Evolutionary conservation across 306 rosid species (phyloP), one percentile per base, ranked within the genome.

Genomic region (Fagus crenata): DNA sequence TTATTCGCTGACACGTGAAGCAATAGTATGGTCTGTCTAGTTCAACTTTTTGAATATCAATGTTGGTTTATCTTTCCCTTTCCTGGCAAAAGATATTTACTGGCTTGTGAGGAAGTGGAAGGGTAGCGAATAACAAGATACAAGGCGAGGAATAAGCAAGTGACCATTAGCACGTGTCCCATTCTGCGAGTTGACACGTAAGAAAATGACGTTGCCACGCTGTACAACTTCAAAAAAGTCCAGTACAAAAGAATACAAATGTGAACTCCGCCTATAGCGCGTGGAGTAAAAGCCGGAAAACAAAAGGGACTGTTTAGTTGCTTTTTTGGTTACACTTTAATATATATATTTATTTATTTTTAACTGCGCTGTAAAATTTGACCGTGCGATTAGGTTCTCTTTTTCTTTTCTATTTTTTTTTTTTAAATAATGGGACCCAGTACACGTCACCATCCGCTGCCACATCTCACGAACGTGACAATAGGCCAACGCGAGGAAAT

Each of bases 401-500:
- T 77, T 22, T 2, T 0, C 17, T 60, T 69, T 81, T 1, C 28
- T 40, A 39, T 46, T 72, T 4, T 40, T 67, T 55, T 60, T 22
- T n/a, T n/a, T n/a, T n/a, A 59, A 76, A 46, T 4, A 4, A 84
- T 86, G 88, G 97, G 89, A 51, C 90, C 93, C 80, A 42, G 43
- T 54, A 78, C 86, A 87, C 90, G 90, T 89, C 93, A 86, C 42
- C 69, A 37, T 53, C 60, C 75, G 81, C 71, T 85, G 77, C 93
- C 85, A 87, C 89, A 79, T 89, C 87, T 79, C 82, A 40, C 85
- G 89, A 92, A 89, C 95, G 90, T 88, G 98, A 94, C 95, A 90
- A 92, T 89, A 86, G 89, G 94, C 86, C 88, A 80, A 87, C 83
- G 78, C 68, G 89, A 85, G 90, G 61, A 85, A 90, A 86, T 86